phyloP scores from a whole-genome alignment of 2,329 filamentous ascomycete genomes.

The Hypoxylon sp. region DNA sequence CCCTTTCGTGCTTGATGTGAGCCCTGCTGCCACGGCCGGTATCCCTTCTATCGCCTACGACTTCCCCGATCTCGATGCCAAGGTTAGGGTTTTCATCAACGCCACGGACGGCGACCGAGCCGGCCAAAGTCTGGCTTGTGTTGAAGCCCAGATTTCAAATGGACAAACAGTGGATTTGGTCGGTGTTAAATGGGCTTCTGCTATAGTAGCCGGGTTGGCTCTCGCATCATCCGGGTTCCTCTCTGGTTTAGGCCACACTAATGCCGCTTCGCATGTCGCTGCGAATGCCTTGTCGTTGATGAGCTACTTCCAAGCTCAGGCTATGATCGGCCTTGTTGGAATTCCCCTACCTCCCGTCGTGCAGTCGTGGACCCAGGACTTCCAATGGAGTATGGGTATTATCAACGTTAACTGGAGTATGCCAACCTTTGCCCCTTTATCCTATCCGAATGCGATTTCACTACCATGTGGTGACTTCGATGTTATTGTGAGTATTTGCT shows the following conservation, averaged over 20 bases:
- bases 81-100: constrained; percentile 86
- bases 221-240: constrained; percentile 89
- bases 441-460: not conserved
- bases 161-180: constrained; percentile 91
- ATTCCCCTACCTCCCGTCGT: constrained; percentile 90
- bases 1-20: constrained; percentile 75
- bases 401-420: constrained; percentile 81
- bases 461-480: not conserved
- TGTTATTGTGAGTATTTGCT: constrained; percentile 10
- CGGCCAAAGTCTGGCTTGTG: constrained; percentile 80
- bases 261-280: constrained; percentile 94
- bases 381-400: constrained; percentile 98
- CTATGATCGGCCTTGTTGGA: constrained; percentile 87
- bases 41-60: constrained; percentile 90
- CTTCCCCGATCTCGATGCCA: constrained; percentile 91
- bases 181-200: constrained; percentile 90
- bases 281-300: constrained; percentile 95
- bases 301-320: constrained; percentile 93
- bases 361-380: constrained; percentile 94
- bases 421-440: constrained; percentile 27
- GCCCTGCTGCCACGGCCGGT: constrained; percentile 67
- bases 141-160: constrained; percentile 90
- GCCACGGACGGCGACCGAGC: constrained; percentile 68
- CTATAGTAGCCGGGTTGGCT: constrained; percentile 87
- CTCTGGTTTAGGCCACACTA: constrained; percentile 91